Evolutionary conservation across 495 filamentous ascomycete genomes (phyloP), one percentile per base, ranked within the genome.

Genomic region (Ascobolus immersus): DNA sequence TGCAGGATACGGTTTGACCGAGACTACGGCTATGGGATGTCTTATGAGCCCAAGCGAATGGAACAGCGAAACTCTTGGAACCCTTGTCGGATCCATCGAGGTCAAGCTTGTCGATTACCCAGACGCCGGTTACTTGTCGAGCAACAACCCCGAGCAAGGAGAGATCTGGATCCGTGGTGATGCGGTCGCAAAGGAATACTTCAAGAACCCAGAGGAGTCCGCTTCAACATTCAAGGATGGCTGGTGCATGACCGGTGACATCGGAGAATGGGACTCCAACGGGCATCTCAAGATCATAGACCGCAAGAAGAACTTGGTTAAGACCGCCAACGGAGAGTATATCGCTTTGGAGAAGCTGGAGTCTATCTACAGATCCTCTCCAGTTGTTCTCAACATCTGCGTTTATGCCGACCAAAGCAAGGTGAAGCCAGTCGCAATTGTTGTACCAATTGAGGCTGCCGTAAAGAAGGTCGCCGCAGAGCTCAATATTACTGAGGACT

Each of bases 321-420:
- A 93, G 71, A 96, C 81, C 2, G 61, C 76, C 36, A 79, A 82
- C 49, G 86, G 86, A 47, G 86, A 96, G 59, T 96, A 96, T 55
- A 92, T 96, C 50, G 86, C 86, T 21, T 65, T 96, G 13, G 86
- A 96, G 69, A 96, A 96, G 66, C 77, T 96, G 33, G 86, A 96
- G 58, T 82, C 80, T 3, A 61, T 90, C 39, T 96, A 96, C 57
- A 77, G 86, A 36, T 71, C 81, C 21, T 65, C 69, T 4, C 62
- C 73, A 5, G 65, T 93, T 2, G 81, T 93, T 15, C 73, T 64
- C 45, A 96, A 96, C 55, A 92, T 96, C 53, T 93, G 86, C 51
- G 75, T 91, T 32, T 82, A 89, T 45, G 86, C 84, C 35, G 77
- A 78, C 30, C 43, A 65, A 40, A 62, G 72, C 40, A 70, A 86